Conservation (phyloP, 805 yeast genomes). For the Tetrapisispora arboricola region DNA sequence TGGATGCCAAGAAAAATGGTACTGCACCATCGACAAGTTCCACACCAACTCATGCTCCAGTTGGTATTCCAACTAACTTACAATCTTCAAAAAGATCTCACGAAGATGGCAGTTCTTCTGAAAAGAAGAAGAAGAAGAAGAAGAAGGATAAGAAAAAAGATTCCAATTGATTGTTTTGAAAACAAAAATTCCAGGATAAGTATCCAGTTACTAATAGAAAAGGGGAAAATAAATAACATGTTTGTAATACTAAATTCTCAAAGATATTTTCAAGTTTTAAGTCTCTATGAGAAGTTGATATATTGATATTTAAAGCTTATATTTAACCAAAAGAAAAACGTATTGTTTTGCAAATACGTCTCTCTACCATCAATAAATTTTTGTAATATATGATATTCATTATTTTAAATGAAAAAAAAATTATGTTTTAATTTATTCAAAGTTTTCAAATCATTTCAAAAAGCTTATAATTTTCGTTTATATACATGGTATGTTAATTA, state of each 20-base stretch:
- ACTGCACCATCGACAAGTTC: conserved; percentile 15
- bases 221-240: neutral
- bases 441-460: neutral
- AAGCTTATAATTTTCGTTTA: neutral
- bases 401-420: neutral
- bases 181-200: neutral
- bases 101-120: conserved; percentile 26
- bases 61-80: conserved; percentile 31
- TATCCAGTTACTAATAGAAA: neutral
- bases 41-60: conserved; percentile 32
- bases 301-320: no score
- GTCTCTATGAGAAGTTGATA: no score
- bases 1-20: conserved; percentile 37
- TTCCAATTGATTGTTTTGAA: neutral
- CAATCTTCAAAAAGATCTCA: conserved; percentile 31
- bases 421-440: neutral
- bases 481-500: neutral
- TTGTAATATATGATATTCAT: neutral
- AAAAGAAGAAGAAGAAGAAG: conserved; percentile 40
- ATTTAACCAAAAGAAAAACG: no score
- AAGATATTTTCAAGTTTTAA: no score
- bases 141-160: conserved; percentile 33
- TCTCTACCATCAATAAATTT: no score
- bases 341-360: neutral
- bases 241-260: neutral